These are phyloP conservation scores for Myriosclerotinia duriaeana DNA, from an alignment of 2,329 filamentous ascomycete genomes.

Conservation along the genomic window DNA sequence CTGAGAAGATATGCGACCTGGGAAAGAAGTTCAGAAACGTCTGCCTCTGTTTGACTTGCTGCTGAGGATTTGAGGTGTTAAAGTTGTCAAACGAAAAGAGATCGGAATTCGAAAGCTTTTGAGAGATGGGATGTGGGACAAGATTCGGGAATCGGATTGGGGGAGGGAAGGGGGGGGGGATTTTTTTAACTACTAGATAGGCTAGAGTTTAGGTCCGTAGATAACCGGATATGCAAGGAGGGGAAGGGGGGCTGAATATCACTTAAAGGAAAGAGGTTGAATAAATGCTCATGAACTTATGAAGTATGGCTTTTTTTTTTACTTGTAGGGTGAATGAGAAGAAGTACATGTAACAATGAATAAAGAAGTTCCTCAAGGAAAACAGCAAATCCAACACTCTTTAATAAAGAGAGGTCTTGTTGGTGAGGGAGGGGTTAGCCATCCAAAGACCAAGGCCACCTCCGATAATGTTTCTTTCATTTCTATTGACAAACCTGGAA, in stretches of 20 bases:
- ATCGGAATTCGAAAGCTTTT: conserved; percentile 8
- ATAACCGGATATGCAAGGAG: too few species aligned
- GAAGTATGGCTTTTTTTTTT: too few species aligned
- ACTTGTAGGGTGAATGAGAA: too few species aligned
- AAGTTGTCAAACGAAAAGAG: not conserved
- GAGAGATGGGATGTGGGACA: conserved; percentile 1
- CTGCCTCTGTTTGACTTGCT: conserved; percentile 18
- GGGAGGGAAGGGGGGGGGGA: too few species aligned
- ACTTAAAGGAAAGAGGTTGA: too few species aligned
- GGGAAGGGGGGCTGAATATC: too few species aligned
- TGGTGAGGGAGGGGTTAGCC: conserved; percentile 8
- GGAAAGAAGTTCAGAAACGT: not conserved
- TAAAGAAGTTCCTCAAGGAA: not conserved
- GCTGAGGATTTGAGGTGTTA: not conserved
- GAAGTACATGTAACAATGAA: too few species aligned
- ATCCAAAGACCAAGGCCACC: conserved; percentile 9
- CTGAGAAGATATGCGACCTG: conserved; percentile 13
- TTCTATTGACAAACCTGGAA: too few species aligned
- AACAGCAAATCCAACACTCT: not conserved
- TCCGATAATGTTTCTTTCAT: conserved; percentile 4
- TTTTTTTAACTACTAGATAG: too few species aligned
- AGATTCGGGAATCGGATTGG: conserved; percentile 5
- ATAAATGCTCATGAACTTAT: too few species aligned
- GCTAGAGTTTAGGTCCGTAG: too few species aligned
- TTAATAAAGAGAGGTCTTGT: not conserved